A percentile compares a stretch with the other conserved stretches of the same genome.
phyloP scores from a whole-genome alignment of 2,329 filamentous ascomycete species.

The Venturiaceae sp. region DNA sequence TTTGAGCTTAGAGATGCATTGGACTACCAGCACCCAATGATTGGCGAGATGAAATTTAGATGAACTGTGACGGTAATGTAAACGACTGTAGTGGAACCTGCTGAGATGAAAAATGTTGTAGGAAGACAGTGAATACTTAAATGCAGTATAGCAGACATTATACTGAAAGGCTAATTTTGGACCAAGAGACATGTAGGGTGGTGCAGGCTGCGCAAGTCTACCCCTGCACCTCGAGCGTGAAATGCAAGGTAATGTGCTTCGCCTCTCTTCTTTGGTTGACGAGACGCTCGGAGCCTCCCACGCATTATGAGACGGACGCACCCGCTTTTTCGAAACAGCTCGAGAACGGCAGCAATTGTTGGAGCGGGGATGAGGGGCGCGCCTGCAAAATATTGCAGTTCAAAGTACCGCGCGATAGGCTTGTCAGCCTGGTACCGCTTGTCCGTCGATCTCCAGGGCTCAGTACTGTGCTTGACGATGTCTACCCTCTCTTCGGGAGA shows the following conservation, averaged over 20 bases:
- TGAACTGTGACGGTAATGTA: not conserved
- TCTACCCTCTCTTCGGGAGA: no score
- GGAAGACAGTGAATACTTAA: not conserved
- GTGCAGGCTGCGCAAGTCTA: not conserved
- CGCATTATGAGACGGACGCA: not conserved
- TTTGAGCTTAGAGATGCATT: not conserved
- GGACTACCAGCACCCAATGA: not conserved
- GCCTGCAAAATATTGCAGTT: not conserved
- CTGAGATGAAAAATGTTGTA: not conserved
- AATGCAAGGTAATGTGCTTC: not conserved
- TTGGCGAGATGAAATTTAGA: not conserved
- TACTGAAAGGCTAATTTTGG: not conserved
- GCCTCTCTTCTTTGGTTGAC: not conserved
- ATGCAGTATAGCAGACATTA: not conserved
- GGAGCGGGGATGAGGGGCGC: not conserved
- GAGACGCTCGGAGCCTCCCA: not conserved
- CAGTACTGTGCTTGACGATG: not conserved
- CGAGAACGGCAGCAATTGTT: not conserved
- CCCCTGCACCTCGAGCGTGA: not conserved
- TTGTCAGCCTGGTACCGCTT: not conserved
- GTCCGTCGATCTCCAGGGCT: not conserved
- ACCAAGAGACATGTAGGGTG: not conserved
- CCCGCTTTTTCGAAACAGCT: not conserved
- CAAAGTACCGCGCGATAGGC: not conserved
- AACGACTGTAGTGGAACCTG: conserved; percentile 1